Conservation (phyloP, 805 yeast genomes). For the Yueomyces sp. region DNA sequence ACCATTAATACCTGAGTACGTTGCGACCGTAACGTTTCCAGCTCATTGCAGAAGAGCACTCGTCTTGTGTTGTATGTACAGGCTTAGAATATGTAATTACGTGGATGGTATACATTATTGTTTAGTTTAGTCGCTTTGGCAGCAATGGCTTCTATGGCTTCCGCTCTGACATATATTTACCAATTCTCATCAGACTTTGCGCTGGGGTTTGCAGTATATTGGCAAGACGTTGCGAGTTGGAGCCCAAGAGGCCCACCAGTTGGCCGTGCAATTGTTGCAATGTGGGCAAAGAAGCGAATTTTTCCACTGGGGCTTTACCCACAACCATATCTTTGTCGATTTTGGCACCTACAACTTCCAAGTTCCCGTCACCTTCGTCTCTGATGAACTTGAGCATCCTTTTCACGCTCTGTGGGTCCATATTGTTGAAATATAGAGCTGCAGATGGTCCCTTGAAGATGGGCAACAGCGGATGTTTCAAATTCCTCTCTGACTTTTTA, state of each 20-base stretch:
- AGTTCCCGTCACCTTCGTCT: constrained; percentile 45
- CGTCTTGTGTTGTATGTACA: no score
- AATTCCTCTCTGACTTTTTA: constrained; percentile 26
- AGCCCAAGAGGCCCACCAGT: neutral
- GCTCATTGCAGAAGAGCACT: no score
- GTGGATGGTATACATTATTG: no score
- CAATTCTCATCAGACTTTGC: neutral
- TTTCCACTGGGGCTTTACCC: constrained; percentile 37
- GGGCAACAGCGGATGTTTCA: constrained; percentile 52
- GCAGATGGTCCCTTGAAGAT: constrained; percentile 82
- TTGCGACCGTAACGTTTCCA: no score
- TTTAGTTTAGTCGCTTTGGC: no score
- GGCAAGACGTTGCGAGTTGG: constrained; percentile 75
- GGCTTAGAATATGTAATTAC: no score
- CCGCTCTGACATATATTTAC: neutral
- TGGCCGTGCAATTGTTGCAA: neutral
- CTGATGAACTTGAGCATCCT: constrained; percentile 48
- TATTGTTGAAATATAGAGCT: constrained; percentile 48
- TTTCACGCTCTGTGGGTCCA: constrained; percentile 59
- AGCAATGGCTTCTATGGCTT: no score
- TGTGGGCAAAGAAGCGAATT: constrained; percentile 25
- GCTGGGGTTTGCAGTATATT: constrained; percentile 24
- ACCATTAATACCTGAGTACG: no score
- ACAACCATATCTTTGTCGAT: constrained; percentile 44
- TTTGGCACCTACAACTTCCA: constrained; percentile 77